Evolutionary conservation across 1,139 yeast genomes (phyloP), one percentile per base, ranked within the genome.

Genomic region (Diutina scorzettiae): DNA sequence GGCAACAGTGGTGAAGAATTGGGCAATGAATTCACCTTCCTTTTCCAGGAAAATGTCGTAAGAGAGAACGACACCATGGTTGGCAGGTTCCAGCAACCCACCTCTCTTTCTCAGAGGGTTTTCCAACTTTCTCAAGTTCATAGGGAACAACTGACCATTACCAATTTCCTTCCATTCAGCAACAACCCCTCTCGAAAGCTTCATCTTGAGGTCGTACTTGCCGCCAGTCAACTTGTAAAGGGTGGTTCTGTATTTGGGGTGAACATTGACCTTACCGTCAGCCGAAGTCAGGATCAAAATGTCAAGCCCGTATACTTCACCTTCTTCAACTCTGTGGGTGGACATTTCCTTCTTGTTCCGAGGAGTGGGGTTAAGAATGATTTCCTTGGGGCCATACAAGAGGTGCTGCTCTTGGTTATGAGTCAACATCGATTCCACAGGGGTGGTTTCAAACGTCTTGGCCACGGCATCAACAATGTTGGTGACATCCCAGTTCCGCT

Each of bases 221-320:
- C 64, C 71, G 49, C 84, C 87, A 41, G 85, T 78, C 59, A 81
- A 71, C 63, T 82, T 81, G 72, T 73, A 82, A 52, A 83, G 68
- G 34, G 87, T 73, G 49, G 93, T 81, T 56, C 75, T 74, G 56
- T 71, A 69, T 50, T 76, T 73, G 43, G 79, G 67, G 48, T 65
- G 63, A 12, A n/a, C 7, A 58, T 74, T 73, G 48, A 80, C 82
- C 65, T 81, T 80, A 48, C 93, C 93, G 42, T 74, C 77, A 44
- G 68, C 73, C 17, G 81, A 76, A 42, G 86, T 69, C 23, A 85
- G 73, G 49, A 82, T 70, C 52, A 82, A 70, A 47, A 82, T 71
- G 55, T 82, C 93, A 53, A 82, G 66, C 42, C 91, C 93, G 57
- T 76, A 82, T 39, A 82, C 91, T 57, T 82, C 89, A 55, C 79